These are phyloP conservation scores for Flueggea neowawraea DNA, from an alignment of 441 rosid species.

Conservation along the genomic window DNA sequence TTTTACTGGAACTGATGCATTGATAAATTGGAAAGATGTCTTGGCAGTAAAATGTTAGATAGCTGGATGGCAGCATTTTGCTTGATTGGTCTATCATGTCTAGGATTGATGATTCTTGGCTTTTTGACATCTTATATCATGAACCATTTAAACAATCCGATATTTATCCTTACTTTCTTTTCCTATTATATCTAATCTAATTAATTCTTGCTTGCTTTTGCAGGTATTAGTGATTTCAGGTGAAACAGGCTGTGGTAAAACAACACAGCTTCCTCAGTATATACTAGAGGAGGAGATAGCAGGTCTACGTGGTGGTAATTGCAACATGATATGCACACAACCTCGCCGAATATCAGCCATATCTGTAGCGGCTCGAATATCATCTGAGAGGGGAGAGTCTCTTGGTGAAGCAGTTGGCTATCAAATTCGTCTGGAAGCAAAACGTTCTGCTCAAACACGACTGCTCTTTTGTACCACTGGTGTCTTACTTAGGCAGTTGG, in stretches of 20 bases:
- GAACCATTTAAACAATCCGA: too few relatives aligned
- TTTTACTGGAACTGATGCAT: not conserved
- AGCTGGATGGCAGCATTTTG: too few relatives aligned
- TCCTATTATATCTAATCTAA: constrained; percentile 1
- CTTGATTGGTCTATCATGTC: too few relatives aligned
- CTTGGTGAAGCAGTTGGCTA: constrained; percentile 92
- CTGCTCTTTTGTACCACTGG: constrained; percentile 96
- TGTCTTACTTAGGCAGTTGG: constrained; percentile 82
- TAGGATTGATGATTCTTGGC: too few relatives aligned
- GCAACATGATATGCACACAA: constrained; percentile 92
- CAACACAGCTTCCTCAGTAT: constrained; percentile 96
- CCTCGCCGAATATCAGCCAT: constrained; percentile 96
- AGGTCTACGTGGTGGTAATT: constrained; percentile 69
- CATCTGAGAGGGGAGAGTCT: constrained; percentile 89
- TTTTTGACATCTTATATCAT: too few relatives aligned
- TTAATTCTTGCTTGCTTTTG: constrained; percentile 13
- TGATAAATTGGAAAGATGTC: not conserved
- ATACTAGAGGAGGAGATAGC: constrained; percentile 87
- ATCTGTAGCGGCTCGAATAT: constrained; percentile 88
- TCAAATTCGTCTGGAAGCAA: constrained; percentile 90
- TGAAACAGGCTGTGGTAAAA: constrained; percentile 98
- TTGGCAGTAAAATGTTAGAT: not conserved
- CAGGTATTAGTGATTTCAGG: constrained; percentile 93
- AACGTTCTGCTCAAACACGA: constrained; percentile 71
- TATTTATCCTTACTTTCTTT: too few relatives aligned